Base-by-base conservation (phyloP, 192 early-diverging fungal species). In the Coemansia sp. region DNA sequence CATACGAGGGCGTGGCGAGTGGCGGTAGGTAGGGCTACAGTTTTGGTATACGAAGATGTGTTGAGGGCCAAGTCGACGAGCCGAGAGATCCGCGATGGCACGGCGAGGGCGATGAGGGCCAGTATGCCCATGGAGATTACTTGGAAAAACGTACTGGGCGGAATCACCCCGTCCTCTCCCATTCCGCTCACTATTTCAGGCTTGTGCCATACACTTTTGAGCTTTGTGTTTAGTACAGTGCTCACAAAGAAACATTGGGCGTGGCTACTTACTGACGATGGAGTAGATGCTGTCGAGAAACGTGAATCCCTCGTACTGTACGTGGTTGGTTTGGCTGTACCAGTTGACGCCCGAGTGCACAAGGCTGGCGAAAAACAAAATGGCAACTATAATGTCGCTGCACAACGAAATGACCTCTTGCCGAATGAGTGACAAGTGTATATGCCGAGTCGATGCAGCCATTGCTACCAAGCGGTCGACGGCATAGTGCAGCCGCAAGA, bases 241-340 rank as follows among this genome's bases (percentile, higher is more conserved):
- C 15, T n/a, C 15, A 27, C 27, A 35, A 21, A 21, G 21, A 21
- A 21, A 21, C 21, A 21, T 21, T 21, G 21, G 21, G 21, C 21
- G 21, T 21, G 21, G 21, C 21, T 21, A 67, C 79, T 77, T 69
- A 77, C 75, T 73, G 37, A 57, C 65, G 24, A 77, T 73, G n/a
- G 75, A 83, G 70, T 79, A 83, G 11, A 83, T 75, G 2, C 76
- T 62, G 58, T 83, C 81, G 11, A 79, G 60, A 24, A 72, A 83
- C 2, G 60, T 62, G 21, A 83, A 83, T 10, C 66, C 70, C 0
- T 52, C 45, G 38, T 66, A 67, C 4, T 57, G 47, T 1, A 69
- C 23, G 19, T 72, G 32, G 63, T 75, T 69, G n/a, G 50, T 49
- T 29, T 72, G 63, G 25, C 60, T 48, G 51, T 74, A 83, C 72